Base-by-base conservation (phyloP, 257 asterid genomes). In the Penstemon barbatus region DNA sequence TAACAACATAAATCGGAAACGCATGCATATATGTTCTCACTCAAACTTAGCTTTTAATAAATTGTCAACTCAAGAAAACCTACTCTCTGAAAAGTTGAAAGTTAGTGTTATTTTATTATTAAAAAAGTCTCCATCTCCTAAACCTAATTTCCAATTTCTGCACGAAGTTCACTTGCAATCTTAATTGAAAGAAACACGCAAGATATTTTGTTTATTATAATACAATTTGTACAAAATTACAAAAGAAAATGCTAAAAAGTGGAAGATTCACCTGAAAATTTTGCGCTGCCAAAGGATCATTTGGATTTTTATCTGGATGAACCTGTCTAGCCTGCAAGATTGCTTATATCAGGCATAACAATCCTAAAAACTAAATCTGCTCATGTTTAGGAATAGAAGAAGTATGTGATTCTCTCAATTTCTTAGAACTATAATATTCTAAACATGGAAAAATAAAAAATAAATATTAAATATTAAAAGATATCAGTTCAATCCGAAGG, bases 231-330 rank as follows among this genome's bases (percentile, higher is more conserved):
- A 64, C 53, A 73, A 25, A 40, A 12, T 49, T 56, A 72, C n/a
- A 53, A 68, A 55, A 64, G 13, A 60, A 65, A 57, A 68, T 37
- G 71, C 62, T 53, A 61, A 55, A 43, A 44, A 41, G 49, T 51
- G 61, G 45, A 50, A 63, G 37, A 12, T 77, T 73, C 68, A 75
- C 99, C 96, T 94, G 99, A 74, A 94, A 94, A 54, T 94, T 94
- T 37, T 89, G 90, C 15, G 99, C 99, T 55, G 99, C 97, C 82
- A 64, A 76, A 66, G 99, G 99, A 79, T 94, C 95, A 53, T 94
- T 94, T 7, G 97, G 97, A 74, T 94, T 94, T 84, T 94, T 94
- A 79, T 94, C 99, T 19, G 99, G 99, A 80, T 94, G 99, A 76
- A 94, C 99, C 81, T 94, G 96, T 51, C 97, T 86, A 19, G 99